Evolutionary conservation across 768 basidiomycete species (phyloP).

Genomic region (Suillus luteus): DNA sequence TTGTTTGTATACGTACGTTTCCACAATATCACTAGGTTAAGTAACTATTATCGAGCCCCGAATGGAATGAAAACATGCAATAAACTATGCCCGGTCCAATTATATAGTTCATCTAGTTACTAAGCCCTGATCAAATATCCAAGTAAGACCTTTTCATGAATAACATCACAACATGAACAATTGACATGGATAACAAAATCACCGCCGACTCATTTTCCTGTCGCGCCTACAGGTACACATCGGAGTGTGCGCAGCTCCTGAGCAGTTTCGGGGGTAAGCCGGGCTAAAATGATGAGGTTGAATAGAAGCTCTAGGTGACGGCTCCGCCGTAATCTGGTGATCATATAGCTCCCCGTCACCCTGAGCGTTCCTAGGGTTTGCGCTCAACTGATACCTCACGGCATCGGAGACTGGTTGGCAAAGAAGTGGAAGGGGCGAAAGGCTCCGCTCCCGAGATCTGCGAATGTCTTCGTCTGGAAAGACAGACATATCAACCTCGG

Average conservation of each 20-base stretch:
- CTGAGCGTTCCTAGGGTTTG: background rate
- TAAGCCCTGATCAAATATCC: background rate
- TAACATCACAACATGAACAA: background rate
- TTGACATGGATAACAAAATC: constrained; percentile 5
- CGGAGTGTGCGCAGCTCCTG: background rate
- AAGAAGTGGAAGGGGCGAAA: constrained; percentile 35
- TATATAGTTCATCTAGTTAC: constrained; percentile 8
- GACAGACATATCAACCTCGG: constrained; percentile 16
- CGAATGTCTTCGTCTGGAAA: constrained; percentile 5
- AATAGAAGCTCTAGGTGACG: background rate
- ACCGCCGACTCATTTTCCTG: constrained; percentile 4
- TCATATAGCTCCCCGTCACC: constrained; percentile 5
- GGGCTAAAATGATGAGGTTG: constrained; percentile 8
- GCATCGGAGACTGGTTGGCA: constrained; percentile 37
- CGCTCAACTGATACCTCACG: constrained; percentile 31
- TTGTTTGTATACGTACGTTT: constrained; percentile 2
- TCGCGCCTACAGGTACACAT: background rate
- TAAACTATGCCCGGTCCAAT: constrained; percentile 6
- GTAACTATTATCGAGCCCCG: constrained; percentile 5
- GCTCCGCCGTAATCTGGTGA: constrained; percentile 5
- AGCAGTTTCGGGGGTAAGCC: constrained; percentile 4
- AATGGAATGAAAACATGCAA: constrained; percentile 8
- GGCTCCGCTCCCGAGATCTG: constrained; percentile 14
- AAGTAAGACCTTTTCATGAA: constrained; percentile 1
- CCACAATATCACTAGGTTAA: constrained; percentile 7